Conservation (phyloP, 2,329 filamentous ascomycete genomes). For the Fusarium gaditjirri region DNA sequence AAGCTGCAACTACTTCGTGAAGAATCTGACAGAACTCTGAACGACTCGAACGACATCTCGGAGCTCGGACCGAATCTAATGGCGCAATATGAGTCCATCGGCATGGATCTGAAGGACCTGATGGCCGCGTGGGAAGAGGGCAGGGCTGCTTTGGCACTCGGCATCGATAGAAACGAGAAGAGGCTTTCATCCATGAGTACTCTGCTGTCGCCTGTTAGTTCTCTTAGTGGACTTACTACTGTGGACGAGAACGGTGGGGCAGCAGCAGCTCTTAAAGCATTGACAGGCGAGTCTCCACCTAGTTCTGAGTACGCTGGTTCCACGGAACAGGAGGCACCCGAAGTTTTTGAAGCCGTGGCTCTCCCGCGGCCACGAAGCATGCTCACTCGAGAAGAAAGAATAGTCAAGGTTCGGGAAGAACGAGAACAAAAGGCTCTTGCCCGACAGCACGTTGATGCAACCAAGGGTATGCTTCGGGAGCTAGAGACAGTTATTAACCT, state of each 20-base stretch:
- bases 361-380: slow-evolving; percentile 74
- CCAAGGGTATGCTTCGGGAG: slow-evolving; percentile 89
- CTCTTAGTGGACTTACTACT: slow-evolving; percentile 74
- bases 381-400: slow-evolving; percentile 86
- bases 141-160: slow-evolving; percentile 81
- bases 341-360: slow-evolving; percentile 93
- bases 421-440: slow-evolving; percentile 77
- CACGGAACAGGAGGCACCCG: slow-evolving; percentile 74
- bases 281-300: slow-evolving; percentile 76
- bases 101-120: slow-evolving; percentile 82
- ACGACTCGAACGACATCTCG: slow-evolving; percentile 76
- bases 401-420: slow-evolving; percentile 89
- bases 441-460: slow-evolving; percentile 81
- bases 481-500: slow-evolving; percentile 86
- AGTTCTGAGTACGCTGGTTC: slow-evolving; percentile 63
- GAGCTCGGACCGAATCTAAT: slow-evolving; percentile 84
- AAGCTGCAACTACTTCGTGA: slow-evolving; percentile 93
- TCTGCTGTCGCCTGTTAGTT: slow-evolving; percentile 67
- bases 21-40: slow-evolving; percentile 83
- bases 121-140: slow-evolving; percentile 90
- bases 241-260: slow-evolving; percentile 62
- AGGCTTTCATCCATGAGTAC: slow-evolving; percentile 71
- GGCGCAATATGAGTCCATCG: slow-evolving; percentile 94
- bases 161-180: slow-evolving; percentile 83
- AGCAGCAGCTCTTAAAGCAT: slow-evolving; percentile 75